Evolutionary conservation across 83 land plant species (phyloP), one percentile per base, ranked within the genome.

Genomic region (Picea abies): DNA sequence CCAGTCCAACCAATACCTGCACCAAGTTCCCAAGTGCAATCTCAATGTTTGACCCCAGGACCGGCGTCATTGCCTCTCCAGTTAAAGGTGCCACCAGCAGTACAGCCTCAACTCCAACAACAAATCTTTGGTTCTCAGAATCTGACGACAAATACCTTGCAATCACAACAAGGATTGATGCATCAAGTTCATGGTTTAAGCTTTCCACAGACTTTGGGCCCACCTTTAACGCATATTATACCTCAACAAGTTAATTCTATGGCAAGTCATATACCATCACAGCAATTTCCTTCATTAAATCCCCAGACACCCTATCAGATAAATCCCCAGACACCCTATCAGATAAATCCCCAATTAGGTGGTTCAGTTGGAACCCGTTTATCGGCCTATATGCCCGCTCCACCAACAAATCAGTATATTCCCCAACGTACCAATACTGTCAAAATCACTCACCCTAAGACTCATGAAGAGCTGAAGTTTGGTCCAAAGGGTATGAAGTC

Each of bases 361-460:
- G 84, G 79, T 67, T 62, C 84, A 68, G 56, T 64, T 62, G 85
- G 85, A 81, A 20, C 39, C 10, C 87, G 67, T 62, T 41, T 86
- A 12, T 20, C 79, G 5, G 4, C 60, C 52, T 76, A 76, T 52
- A 25, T 82, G 65, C 4, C 81, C 0, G 14, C 70, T 29, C 11
- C 67, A 29, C 84, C 63, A 68, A 64, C 79, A 39, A 83, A 23
- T 79, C 88, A 66, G 58, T 83, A 73, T 70, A 82, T 83, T 44
- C 70, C 26, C 16, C 87, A 12, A 5, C 90, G 82, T 4, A 89
- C 88, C 60, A 97, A 88, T 79, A 88, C 94, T 65, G 93, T 97
- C 2, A 94, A 92, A 83, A 97, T 97, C 78, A 97, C 98, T 81
- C 83, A 97, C 87, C 99, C 99, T 2, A 67, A 94, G 0, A 97